A percentile compares a stretch with the other conserved stretches of the same genome.
These are phyloP conservation scores for Phytophthora aleatoria DNA, from an alignment of 352 stramenopile genomes.

Conservation along the genomic window DNA sequence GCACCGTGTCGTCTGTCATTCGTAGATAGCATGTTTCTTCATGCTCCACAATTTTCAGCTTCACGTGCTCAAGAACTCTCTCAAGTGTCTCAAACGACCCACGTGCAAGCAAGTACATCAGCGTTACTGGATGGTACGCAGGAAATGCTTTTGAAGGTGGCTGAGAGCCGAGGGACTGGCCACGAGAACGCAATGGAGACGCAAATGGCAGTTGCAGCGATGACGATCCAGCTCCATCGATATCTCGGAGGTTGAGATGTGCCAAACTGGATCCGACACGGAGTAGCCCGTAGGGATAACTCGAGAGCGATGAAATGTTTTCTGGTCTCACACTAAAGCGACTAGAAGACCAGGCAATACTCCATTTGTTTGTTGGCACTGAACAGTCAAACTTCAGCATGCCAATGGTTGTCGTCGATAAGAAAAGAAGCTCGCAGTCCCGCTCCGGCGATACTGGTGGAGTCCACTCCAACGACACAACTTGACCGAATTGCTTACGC, in stretches of 20 bases:
- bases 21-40: conserved; percentile 80
- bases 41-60: conserved; percentile 60
- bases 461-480: conserved; percentile 74
- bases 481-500: conserved; percentile 60
- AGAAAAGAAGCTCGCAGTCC: conserved; percentile 64
- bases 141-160: conserved; percentile 31
- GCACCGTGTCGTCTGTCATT: conserved; percentile 63
- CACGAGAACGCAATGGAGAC: conserved; percentile 4
- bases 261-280: conserved; percentile 55
- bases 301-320: conserved; percentile 52
- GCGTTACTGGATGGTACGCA: conserved; percentile 60
- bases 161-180: conserved; percentile 13
- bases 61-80: conserved; percentile 59
- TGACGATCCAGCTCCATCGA: conserved; percentile 34
- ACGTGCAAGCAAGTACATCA: conserved; percentile 74
- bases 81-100: conserved; percentile 72
- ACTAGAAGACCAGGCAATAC: conserved; percentile 63
- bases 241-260: conserved; percentile 61
- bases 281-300: conserved; percentile 59
- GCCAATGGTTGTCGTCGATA: conserved; percentile 68
- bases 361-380: conserved; percentile 50
- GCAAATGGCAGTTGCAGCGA: conserved; percentile 15
- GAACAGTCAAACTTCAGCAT: conserved; percentile 61
- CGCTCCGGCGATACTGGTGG: conserved; percentile 52
- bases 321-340: conserved; percentile 60